Evolutionary conservation across 208 protist species (phyloP), one percentile per base, ranked within the genome.

Genomic region (Trypanosoma boissoni): DNA sequence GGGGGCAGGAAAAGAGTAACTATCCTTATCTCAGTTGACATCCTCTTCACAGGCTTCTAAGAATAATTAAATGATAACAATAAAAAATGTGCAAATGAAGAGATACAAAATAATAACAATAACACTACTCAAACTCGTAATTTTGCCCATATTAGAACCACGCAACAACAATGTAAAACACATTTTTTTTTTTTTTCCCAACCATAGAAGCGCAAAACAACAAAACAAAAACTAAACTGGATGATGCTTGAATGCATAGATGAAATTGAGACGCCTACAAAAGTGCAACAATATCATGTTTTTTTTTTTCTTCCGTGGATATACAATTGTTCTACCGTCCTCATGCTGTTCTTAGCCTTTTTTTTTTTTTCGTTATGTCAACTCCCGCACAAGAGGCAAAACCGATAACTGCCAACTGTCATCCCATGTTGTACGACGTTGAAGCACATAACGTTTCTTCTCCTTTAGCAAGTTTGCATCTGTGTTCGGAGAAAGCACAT

Each of bases 391-490:
- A 8, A 89, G 45, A 7, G 79, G 79, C 10, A 75, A 44, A 9
- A 86, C 58, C 10, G 72, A 61, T 10, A 24, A 39, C 41, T 62
- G 58, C 85, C 85, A 92, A 39, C 83, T 76, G 8, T 92, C 76
- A 24, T 83, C 67, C 82, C 85, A 92, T 29, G 76, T 89, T 29
- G 45, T 21, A 18, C 48, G 34, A 14, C 24, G 48, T 42, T 51
- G 36, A 21, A 50, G 36, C 18, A 69, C 55, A 12, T 52, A 21
- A 3, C 26, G 3, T 20, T 55, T 4, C 24, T 61, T 63, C 58
- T 52, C 24, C 41, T 52, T 32, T 24, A 69, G 16, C 12, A 55
- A 56, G 0, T 18, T 27, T 41, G 2, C 2, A 0, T 7, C 24
- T 26, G 24, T n/a, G n/a, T 26, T 20, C 1, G 3, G 21, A 27